Base-by-base conservation (phyloP, 139 green algal species). In the Tetratostichococcus sp. region DNA sequence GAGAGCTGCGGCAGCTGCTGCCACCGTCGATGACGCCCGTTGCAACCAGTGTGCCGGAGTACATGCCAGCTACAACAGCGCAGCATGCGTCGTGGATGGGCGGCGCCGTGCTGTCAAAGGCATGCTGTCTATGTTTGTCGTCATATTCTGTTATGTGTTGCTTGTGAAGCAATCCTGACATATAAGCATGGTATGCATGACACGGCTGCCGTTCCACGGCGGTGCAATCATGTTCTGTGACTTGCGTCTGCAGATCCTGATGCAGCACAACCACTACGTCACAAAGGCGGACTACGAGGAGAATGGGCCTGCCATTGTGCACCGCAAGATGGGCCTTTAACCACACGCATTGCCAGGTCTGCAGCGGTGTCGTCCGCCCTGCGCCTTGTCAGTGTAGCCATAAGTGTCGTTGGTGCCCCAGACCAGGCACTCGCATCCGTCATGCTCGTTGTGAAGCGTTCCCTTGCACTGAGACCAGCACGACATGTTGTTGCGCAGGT, bases 271-370 rank as follows among this genome's bases (percentile, higher is more conserved):
- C 34, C 91, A 94, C 39, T 84, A 93, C 35, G 80, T 97, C 30
- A 90, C 80, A 26, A 96, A 97, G 70, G 74, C 58, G 0, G 93
- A 97, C 3, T 97, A 97, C 73, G 89, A 97, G 8, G 93, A 97
- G 74, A 62, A 65, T 6, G 93, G 93, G 4, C 93, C 93, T 4
- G 57, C 30, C 0, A 75, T 85, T 0, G 76, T 97, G 19, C 91
- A 97, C 75, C 84, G 73, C 30, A 93, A 94, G 68, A 26, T 26
- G 50, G 50, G 50, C 19, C 50, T 62, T 2, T 62, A 17, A 62
- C 50, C 14, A 17, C 26, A 2, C 19, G 50, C 17, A 26, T 17
- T 26, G 14, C 17, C 17, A 8, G 39, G 8, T 8, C 39, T 50
- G 39, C 8, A 31, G 68, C 68, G 22, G 14, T n/a, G n/a, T n/a